Conservation (phyloP, 495 filamentous ascomycete species). For the Daldinia concentrica region DNA sequence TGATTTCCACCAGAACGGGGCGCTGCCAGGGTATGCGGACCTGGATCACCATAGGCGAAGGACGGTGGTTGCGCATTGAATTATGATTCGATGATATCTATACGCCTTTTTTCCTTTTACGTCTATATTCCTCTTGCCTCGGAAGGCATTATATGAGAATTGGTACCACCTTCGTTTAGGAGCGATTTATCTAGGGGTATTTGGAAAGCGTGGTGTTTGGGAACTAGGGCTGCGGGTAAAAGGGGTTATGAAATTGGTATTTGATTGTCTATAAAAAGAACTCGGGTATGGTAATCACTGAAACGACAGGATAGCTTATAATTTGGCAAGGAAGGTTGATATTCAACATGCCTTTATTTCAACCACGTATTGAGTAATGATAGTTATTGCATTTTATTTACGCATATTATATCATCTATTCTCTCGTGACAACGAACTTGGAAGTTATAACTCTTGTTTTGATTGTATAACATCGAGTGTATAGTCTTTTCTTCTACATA, state of each 20-base stretch:
- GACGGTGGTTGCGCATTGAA: slow-evolving; percentile 28
- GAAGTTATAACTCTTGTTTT: not conserved
- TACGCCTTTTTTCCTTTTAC: not conserved
- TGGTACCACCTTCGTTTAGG: slow-evolving; percentile 11
- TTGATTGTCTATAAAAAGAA: slow-evolving; percentile 1
- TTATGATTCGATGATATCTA: no score
- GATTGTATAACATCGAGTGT: no score
- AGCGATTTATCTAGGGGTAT: not conserved
- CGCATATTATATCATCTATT: not conserved
- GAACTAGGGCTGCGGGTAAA: not conserved
- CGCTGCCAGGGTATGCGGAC: slow-evolving; percentile 51
- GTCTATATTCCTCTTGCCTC: not conserved
- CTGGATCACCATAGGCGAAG: slow-evolving; percentile 17
- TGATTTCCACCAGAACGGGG: slow-evolving; percentile 27
- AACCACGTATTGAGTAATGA: slow-evolving; percentile 19
- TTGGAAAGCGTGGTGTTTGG: slow-evolving; percentile 31
- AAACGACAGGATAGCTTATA: no score
- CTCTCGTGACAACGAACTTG: not conserved
- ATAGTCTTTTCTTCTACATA: no score
- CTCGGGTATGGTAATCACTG: not conserved
- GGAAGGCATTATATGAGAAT: not conserved
- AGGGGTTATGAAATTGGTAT: not conserved
- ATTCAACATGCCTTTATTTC: not conserved
- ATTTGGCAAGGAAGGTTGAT: not conserved
- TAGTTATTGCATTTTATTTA: not conserved